phyloP scores from a whole-genome alignment of 345 rosid genomes.

The Mercurialis annua region DNA sequence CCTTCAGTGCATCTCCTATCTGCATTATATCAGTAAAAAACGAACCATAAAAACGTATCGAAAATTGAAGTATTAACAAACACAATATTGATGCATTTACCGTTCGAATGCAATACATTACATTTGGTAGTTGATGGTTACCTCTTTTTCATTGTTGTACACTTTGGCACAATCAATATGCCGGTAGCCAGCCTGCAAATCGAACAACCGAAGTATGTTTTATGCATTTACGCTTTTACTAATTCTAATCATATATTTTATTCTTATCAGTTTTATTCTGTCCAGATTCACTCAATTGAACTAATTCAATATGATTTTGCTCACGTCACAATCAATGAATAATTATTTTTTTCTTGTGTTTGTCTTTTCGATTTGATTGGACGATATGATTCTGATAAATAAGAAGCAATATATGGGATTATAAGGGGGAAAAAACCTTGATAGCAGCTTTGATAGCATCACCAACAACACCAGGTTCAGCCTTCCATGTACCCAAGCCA shows the following conservation, averaged over 20 bases:
- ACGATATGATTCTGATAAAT: too few relatives aligned
- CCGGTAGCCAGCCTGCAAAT: slow-evolving; percentile 48
- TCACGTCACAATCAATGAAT: too few relatives aligned
- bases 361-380: too few relatives aligned
- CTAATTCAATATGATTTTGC: too few relatives aligned
- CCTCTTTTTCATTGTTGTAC: slow-evolving; percentile 55
- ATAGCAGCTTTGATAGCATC: slow-evolving; percentile 40
- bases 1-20: slow-evolving; percentile 46
- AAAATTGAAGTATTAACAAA: too few relatives aligned
- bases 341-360: too few relatives aligned
- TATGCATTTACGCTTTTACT: too few relatives aligned
- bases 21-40: slow-evolving; percentile 15
- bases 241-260: too few relatives aligned
- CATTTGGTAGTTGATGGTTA: not conserved
- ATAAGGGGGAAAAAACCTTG: slow-evolving; percentile 29
- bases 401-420: not conserved
- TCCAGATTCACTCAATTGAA: too few relatives aligned
- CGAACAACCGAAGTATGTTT: not conserved
- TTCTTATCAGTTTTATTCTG: too few relatives aligned
- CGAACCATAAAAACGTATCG: not conserved
- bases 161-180: slow-evolving; percentile 47
- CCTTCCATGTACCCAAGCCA: slow-evolving; percentile 62
- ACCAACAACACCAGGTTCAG: slow-evolving; percentile 42
- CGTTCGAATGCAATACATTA: too few relatives aligned
- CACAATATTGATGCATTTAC: not conserved